Conservation (phyloP, 164 flowering plant genomes). For the Dillenia suffruticosa region DNA sequence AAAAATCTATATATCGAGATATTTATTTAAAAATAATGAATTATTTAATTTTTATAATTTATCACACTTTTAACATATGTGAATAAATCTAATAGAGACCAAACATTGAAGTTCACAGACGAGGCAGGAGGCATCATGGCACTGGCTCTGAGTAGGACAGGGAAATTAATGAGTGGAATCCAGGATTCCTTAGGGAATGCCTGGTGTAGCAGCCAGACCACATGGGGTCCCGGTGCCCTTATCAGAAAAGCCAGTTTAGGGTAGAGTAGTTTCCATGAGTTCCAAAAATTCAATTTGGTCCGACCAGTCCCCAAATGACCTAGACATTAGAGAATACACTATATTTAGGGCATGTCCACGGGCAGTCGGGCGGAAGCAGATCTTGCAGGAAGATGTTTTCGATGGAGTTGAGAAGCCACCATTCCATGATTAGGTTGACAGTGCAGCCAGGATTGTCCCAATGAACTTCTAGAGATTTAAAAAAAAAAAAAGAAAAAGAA, state of each 20-base stretch:
- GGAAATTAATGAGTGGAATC: conserved; percentile 10
- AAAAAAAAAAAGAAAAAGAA: too few relatives aligned
- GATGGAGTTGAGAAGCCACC: conserved; percentile 4
- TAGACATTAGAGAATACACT: neutral
- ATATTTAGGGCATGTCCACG: conserved; percentile 5
- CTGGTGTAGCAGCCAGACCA: neutral
- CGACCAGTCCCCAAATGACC: conserved; percentile 4
- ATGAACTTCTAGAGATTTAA: neutral
- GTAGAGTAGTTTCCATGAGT: neutral
- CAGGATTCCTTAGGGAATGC: conserved; percentile 2
- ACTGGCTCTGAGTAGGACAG: neutral
- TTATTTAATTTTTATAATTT: too few relatives aligned
- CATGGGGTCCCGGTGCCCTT: neutral
- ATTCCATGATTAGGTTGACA: conserved; percentile 1
- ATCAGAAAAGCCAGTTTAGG: conserved; percentile 3
- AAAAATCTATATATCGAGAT: too few relatives aligned
- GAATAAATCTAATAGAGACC: too few relatives aligned
- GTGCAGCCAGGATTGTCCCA: neutral
- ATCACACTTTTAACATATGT: too few relatives aligned
- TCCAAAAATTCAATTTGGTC: conserved; percentile 2
- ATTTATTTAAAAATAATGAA: too few relatives aligned
- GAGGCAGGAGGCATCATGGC: neutral
- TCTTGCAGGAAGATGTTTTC: neutral
- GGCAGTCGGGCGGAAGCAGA: conserved; percentile 2
- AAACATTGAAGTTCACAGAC: neutral